Conservation (phyloP, 2,329 filamentous ascomycete genomes). For the Dothistroma pini region DNA sequence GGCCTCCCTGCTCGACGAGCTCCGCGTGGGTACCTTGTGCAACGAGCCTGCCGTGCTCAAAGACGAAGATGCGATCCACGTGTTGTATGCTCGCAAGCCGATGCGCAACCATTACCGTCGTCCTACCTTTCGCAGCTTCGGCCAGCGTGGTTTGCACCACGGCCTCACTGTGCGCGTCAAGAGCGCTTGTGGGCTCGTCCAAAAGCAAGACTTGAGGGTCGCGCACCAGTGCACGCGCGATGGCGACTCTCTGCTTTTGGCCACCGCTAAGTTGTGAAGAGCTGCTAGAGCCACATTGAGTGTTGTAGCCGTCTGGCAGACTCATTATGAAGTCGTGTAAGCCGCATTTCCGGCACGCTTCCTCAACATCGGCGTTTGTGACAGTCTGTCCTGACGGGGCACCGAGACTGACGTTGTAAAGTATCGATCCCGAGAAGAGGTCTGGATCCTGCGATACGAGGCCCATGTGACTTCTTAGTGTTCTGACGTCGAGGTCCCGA, state of each 20-base stretch:
- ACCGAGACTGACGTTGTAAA: constrained; percentile 44
- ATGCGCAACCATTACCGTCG: constrained; percentile 75
- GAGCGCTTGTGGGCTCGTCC: constrained; percentile 46
- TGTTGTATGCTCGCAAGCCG: constrained; percentile 73
- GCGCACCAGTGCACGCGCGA: constrained; percentile 46
- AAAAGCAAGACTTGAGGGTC: constrained; percentile 46
- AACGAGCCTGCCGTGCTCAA: constrained; percentile 62
- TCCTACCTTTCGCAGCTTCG: constrained; percentile 40
- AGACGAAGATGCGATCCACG: constrained; percentile 74
- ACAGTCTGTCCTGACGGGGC: constrained; percentile 25
- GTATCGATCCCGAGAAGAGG: constrained; percentile 44
- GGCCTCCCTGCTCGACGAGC: constrained; percentile 40
- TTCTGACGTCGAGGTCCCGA: constrained; percentile 35
- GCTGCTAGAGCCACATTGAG: constrained; percentile 42
- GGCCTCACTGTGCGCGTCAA: constrained; percentile 46
- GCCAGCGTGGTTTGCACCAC: constrained; percentile 42
- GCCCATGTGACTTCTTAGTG: constrained; percentile 39
- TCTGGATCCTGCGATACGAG: constrained; percentile 47
- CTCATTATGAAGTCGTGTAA: constrained; percentile 48
- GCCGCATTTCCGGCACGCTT: constrained; percentile 42
- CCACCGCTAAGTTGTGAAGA: constrained; percentile 42
- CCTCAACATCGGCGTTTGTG: constrained; percentile 31
- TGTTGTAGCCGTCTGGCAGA: constrained; percentile 47
- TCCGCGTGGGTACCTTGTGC: constrained; percentile 61
- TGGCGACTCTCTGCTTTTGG: constrained; percentile 45